Base-by-base conservation (phyloP, 176 grass and related monocot species). In the Juncus inflexus region DNA sequence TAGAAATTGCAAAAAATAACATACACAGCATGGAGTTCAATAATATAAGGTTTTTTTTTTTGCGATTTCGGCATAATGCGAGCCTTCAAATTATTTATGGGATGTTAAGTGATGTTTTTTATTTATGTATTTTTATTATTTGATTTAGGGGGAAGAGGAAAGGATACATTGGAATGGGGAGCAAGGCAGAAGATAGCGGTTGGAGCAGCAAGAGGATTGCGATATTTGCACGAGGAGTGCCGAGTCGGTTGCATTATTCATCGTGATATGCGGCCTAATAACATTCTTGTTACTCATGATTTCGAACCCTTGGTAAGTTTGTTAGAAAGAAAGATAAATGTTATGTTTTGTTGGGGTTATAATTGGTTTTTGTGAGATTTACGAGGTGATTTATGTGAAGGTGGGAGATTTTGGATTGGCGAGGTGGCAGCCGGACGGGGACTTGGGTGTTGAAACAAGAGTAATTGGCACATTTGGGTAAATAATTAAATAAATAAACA, bases 241-340 rank as follows among this genome's bases (percentile, higher is more conserved):
- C 78, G 95, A 77, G 95, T 99, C 55, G 95, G 95, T 70, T 99
- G 95, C 72, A 99, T 99, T 66, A 90, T 99, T 65, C 95, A 99
- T 75, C 83, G 95, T 6, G 95, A 99, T 59, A 90, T 99, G 95
- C 80, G 95, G 19, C 95, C 95, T 64, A 99, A 99, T 14, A 99
- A 99, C 77, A 99, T 99, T 42, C 95, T 99, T 66, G 80, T 99
- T 39, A 99, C 95, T 37, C 95, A 99, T 94, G 95, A 99, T 94
- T 99, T 94, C 16, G 95, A 99, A 73, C 95, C 95, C 60, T 75
- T 99, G 89, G 95, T 99, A 99, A 14, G 73, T 58, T 7, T 71
- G n/a, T 28, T 28, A 28, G 1, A 28, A 28, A 28, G 1, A 28
- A 28, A 28, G 1, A 28, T 28, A 63, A 70, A 58, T 38, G 53